These are phyloP conservation scores for Lachnellula occidentalis DNA, from an alignment of 2,329 filamentous ascomycete genomes.

Conservation along the genomic window DNA sequence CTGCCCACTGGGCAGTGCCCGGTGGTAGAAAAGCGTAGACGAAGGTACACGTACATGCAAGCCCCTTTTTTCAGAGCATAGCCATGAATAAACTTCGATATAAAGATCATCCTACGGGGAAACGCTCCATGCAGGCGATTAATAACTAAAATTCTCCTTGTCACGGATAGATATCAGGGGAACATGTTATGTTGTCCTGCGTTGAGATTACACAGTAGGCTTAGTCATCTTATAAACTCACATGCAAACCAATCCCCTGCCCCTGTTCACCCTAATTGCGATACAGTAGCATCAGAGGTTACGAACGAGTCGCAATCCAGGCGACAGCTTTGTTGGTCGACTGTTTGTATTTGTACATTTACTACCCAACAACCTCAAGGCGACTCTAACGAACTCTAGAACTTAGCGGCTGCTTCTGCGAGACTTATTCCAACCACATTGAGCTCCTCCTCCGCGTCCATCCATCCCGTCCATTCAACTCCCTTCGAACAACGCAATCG, in stretches of 20 bases:
- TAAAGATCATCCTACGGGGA: no score
- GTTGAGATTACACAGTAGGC: background rate
- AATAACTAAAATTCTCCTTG: no score
- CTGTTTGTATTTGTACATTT: background rate
- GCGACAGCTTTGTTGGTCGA: background rate
- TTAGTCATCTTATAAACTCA: background rate
- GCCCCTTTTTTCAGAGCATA: no score
- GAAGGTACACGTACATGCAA: no score
- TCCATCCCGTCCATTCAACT: background rate
- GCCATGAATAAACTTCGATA: no score
- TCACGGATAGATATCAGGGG: conserved; percentile 1
- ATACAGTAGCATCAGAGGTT: background rate
- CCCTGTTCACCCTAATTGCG: background rate
- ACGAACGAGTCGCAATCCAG: background rate
- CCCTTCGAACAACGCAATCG: background rate
- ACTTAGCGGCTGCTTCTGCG: background rate
- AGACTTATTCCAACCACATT: background rate
- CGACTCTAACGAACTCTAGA: background rate
- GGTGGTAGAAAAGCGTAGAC: no score
- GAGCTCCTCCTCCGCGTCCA: background rate
- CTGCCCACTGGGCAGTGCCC: no score
- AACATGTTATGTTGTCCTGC: no score
- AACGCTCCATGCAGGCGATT: no score
- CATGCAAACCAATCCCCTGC: no score
- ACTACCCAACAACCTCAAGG: background rate